Conservation (phyloP, 352 stramenopile genomes). For the Pythium volutum region DNA sequence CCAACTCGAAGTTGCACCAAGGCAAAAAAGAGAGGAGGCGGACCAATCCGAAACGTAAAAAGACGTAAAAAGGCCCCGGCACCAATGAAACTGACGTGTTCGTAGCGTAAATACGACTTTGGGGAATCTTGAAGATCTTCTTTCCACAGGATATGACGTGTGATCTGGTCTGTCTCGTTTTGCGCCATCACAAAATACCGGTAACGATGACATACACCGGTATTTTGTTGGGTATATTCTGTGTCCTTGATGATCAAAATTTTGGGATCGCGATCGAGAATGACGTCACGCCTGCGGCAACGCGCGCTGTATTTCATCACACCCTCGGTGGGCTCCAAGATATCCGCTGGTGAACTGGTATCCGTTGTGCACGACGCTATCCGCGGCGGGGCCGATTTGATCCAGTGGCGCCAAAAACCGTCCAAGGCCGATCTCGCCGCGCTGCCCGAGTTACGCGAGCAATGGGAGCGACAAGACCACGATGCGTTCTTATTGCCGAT, state of each 20-base stretch:
- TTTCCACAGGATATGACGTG: no score
- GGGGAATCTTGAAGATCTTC: constrained; percentile 1
- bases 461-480: constrained; percentile 22
- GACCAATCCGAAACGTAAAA: constrained; percentile 6
- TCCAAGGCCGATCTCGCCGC: constrained; percentile 27
- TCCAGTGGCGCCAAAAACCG: constrained; percentile 60
- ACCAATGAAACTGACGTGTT: constrained; percentile 15
- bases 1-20: constrained; percentile 21
- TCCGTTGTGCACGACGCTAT: constrained; percentile 43
- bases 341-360: constrained; percentile 28
- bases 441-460: constrained; percentile 24
- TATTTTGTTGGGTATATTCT: background rate
- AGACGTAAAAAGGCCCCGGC: constrained; percentile 14
- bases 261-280: background rate
- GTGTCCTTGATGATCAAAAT: background rate
- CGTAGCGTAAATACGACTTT: constrained; percentile 9
- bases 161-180: constrained; percentile 6
- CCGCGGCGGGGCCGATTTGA: constrained; percentile 36
- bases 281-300: constrained; percentile 17
- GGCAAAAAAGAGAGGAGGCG: constrained; percentile 13
- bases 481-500: constrained; percentile 37
- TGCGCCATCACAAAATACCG: background rate
- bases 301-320: constrained; percentile 65
- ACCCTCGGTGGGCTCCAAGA: constrained; percentile 32
- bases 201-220: background rate